A percentile compares a stretch with the other conserved stretches of the same genome.
These are phyloP conservation scores for Aschersonia sp. DNA, from an alignment of 2,329 filamentous ascomycete species.

Conservation along the genomic window DNA sequence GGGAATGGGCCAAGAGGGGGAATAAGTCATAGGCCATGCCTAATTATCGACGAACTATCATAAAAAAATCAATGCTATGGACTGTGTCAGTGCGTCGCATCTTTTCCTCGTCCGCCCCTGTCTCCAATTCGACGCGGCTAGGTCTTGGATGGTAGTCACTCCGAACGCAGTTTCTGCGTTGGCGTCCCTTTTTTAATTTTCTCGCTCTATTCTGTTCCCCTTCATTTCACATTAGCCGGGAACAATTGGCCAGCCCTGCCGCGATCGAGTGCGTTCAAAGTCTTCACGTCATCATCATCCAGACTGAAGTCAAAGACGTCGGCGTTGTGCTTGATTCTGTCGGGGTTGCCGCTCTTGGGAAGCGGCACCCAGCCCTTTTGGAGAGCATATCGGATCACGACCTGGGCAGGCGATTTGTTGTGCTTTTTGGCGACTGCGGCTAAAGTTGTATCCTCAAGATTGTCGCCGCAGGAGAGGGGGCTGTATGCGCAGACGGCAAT, in stretches of 20 bases:
- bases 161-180: no score
- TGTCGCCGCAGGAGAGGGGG: slow-evolving; percentile 18
- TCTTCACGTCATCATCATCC: slow-evolving; percentile 37
- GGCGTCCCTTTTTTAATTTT: neutral
- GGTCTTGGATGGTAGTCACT: no score
- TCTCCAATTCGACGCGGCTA: no score
- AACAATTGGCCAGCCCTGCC: slow-evolving; percentile 16
- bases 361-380: slow-evolving; percentile 57
- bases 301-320: slow-evolving; percentile 48
- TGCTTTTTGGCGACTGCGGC: slow-evolving; percentile 42
- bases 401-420: slow-evolving; percentile 44
- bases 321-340: slow-evolving; percentile 44
- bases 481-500: slow-evolving; percentile 37
- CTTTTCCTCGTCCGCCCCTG: neutral
- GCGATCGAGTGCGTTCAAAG: slow-evolving; percentile 14
- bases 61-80: no score
- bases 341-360: slow-evolving; percentile 47
- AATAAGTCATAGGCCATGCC: slow-evolving; percentile 4
- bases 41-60: no score
- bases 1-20: slow-evolving; percentile 55
- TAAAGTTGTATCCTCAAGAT: slow-evolving; percentile 38
- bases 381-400: slow-evolving; percentile 53
- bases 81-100: neutral
- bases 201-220: neutral
- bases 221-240: slow-evolving; percentile 12